Evolutionary conservation across 257 asterid genomes (phyloP).

Genomic region (Verbena officinalis): DNA sequence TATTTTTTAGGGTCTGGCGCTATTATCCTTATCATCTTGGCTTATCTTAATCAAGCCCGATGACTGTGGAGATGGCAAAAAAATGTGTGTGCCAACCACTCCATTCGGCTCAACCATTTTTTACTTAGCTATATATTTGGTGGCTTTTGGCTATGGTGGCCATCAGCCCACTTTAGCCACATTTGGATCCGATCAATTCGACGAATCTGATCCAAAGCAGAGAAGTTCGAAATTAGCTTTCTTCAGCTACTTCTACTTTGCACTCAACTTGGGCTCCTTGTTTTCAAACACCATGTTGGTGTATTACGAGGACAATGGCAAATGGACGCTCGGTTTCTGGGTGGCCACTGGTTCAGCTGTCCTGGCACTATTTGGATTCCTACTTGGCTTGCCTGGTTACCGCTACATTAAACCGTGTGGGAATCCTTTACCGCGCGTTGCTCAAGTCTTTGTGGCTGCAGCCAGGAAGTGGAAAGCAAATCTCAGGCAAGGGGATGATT

Average conservation of each 20-base stretch:
- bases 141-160: conserved; percentile 85
- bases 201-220: conserved; percentile 41
- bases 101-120: conserved; percentile 37
- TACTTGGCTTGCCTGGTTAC: conserved; percentile 54
- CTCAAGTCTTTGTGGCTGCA: conserved; percentile 65
- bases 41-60: conserved; percentile 55
- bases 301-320: conserved; percentile 69
- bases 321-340: conserved; percentile 77
- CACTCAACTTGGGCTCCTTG: conserved; percentile 68
- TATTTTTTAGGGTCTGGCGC: conserved; percentile 57
- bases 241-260: conserved; percentile 72
- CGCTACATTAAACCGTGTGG: conserved; percentile 57
- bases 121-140: conserved; percentile 68
- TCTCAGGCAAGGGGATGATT: conserved; percentile 18
- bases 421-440: conserved; percentile 64
- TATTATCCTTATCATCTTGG: conserved; percentile 64
- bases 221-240: conserved; percentile 43
- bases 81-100: conserved; percentile 31
- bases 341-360: conserved; percentile 54
- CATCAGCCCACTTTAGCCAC: conserved; percentile 88
- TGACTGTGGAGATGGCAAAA: conserved; percentile 62
- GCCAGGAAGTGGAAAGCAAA: conserved; percentile 36
- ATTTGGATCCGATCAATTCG: conserved; percentile 78
- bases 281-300: conserved; percentile 73
- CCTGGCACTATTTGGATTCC: conserved; percentile 40